Base-by-base conservation (phyloP, 2,329 filamentous ascomycete genomes). In the Blumeria graminis region DNA sequence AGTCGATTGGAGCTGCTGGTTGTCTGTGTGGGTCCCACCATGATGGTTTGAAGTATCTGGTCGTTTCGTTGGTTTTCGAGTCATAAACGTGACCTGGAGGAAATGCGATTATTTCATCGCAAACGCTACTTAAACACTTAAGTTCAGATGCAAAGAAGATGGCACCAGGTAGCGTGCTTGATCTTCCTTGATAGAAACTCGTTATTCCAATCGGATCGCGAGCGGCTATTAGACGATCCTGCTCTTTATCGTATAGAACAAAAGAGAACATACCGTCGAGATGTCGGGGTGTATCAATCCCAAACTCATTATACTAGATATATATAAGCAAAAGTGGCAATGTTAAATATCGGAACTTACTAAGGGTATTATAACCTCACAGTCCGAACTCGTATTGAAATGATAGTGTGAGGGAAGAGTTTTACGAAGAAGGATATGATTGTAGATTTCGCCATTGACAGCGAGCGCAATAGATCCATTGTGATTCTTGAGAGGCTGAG, bases 211-310 rank as follows among this genome's bases (percentile, higher is more conserved):
- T 95, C 38, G 92, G 92, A 69, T 98, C 92, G 68, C 92, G 82
- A 57, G 92, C 92, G 58, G 92, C 92, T 66, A 98, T 81, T 60
- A 88, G 85, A 63, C 92, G 84, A 74, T 98, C 85, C 70, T 88
- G 81, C 63, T 80, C 82, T 78, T 94, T 94, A 74, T 98, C 92
- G 72, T 94, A 94, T 56, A 98, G 78, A 57, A 98, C 89, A 73
- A 93, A 98, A 14, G 90, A 95, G 78, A 98, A 98, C 92, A 98
- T 98, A 74, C 92, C 92, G 69, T 98, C 92, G 63, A 98, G 81
- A 71, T 87, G 76, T 71, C 90, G 92, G 60, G 92, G 89, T 58
- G 90, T 87, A 66, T 96, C 88, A 63, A 93, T 76, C 66, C 82
- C 92, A 77, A 93, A 79, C 71, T 96, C 81, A 73, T 88, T 78